Evolutionary conservation across 768 basidiomycete species (phyloP), one percentile per base, ranked within the genome.

Genomic region (Mrakia frigida): DNA sequence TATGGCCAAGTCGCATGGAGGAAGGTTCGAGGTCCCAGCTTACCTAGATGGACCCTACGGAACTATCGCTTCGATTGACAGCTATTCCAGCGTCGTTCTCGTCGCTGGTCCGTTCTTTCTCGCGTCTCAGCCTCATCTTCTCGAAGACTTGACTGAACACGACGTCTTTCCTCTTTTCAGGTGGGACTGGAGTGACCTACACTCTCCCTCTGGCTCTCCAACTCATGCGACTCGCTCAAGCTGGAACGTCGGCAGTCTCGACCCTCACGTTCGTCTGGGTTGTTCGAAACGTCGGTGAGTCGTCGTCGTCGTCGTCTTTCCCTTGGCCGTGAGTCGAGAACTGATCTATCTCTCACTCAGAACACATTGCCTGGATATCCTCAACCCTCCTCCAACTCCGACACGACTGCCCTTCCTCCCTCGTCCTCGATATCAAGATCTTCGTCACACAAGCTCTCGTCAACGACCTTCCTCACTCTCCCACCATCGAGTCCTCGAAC

Each of bases 151-250:
- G n/a, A n/a, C n/a, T n/a, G n/a, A n/a, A n/a, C n/a, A n/a, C n/a
- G n/a, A 35, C 23, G 37, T 41, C 31, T n/a, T 53, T 28, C 25
- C 73, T 37, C 46, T 67, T 13, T 18, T 14, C 28, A 56, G 74
- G 75, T 68, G 76, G 76, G n/a, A 73, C 76, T 2, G 76, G 76
- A 9, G 50, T 77, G 14, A 67, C 76, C 6, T 77, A 73, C 65
- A 77, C 71, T 4, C 61, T 71, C 5, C 61, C 71, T 56, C 41
- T 73, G 6, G 43, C 71, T 7, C 39, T 33, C 25, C 31, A 52
- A 23, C 53, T 77, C 53, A 63, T 77, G 21, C 21, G 50, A 25
- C 37, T 53, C 21, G 33, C 71, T 46, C 52, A 39, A n/a, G n/a
- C 25, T 6, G 76, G 71, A 43, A 41, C 33, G 14, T 77, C 76